Evolutionary conservation across 2,329 filamentous ascomycete genomes (phyloP), one percentile per base, ranked within the genome.

Genomic region (Colletotrichum tamarilloi): DNA sequence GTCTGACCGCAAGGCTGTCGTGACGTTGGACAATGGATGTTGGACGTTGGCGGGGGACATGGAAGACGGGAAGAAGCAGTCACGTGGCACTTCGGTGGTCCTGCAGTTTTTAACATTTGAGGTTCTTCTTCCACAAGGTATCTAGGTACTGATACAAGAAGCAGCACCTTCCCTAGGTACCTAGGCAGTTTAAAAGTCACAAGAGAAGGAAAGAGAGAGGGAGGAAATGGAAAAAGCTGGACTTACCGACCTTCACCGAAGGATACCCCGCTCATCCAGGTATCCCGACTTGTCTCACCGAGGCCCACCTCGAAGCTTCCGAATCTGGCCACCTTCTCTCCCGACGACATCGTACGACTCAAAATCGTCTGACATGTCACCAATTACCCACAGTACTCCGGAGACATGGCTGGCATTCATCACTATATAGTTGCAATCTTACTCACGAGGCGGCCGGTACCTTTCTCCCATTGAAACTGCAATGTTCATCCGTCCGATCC

Each of bases 311-410:
- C 52, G 26, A 26, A 62, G 28, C 4, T 19, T 11, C 28, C 38
- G 55, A 60, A 70, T 71, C 71, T 59, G 63, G 56, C 71, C 71
- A 73, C 67, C 42, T 32, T 46, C 22, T 35, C 46, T 49, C 53
- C 53, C n/a, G 30, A 32, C 32, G 46, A 22, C 49, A 69, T 74
- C 69, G 62, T 74, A 74, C 73, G 73, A 74, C 70, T 53, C 19
- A 59, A 19, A 59, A 58, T 74, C 69, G 62, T 52, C 69, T 63
- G 73, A 74, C 62, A 14, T 53, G 42, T 8, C 30, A 35, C 55
- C 19, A 32, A 26, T 12, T 56, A 72, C 57, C 53, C 63, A 49
- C 56, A 7, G 4, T 9, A 24, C 3, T 7, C 53, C n/a, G 12
- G 19, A 4, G 19, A 5, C 53, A 24, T 49, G 52, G 24, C 57